A percentile compares a stretch with the other conserved stretches of the same genome.
Evolutionary conservation across 805 yeast genomes (phyloP).

Genomic region (Candida broadrunensis): DNA sequence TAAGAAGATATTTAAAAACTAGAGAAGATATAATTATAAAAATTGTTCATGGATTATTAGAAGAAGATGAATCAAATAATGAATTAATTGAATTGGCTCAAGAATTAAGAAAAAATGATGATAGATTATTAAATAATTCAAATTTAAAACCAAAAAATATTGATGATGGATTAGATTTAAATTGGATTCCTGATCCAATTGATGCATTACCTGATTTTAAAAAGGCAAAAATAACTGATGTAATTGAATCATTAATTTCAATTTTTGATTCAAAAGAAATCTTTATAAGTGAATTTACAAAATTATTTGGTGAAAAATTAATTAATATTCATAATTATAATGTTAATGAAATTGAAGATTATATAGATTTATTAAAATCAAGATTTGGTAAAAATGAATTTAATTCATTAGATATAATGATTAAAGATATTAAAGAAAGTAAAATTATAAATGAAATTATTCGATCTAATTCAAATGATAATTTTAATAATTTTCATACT

Average conservation of each 20-base stretch:
- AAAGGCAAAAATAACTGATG: conserved; percentile 57
- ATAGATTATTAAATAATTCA: conserved; percentile 2
- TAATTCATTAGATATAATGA: conserved; percentile 78
- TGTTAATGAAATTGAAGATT: conserved; percentile 35
- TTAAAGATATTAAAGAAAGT: conserved; percentile 65
- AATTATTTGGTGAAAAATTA: conserved; percentile 56
- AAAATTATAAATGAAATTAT: conserved; percentile 39
- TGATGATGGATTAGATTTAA: conserved; percentile 46
- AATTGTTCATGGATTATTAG: conserved; percentile 70
- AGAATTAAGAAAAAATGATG: conserved; percentile 39
- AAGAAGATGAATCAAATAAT: conserved; percentile 33
- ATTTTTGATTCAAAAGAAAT: conserved; percentile 68
- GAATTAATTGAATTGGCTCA: conserved; percentile 52
- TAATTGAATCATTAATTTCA: conserved; percentile 67
- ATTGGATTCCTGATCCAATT: conserved; percentile 84
- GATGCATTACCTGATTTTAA: conserved; percentile 88
- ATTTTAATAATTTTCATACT: conserved; percentile 39
- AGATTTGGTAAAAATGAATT: conserved; percentile 69
- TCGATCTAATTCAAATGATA: conserved; percentile 12
- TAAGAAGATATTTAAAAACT: conserved; percentile 65
- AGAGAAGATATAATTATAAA: conserved; percentile 70
- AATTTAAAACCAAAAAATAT: conserved; percentile 3
- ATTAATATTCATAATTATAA: conserved; percentile 41
- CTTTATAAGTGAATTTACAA: conserved; percentile 63
- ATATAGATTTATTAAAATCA: conserved; percentile 53